Evolutionary conservation across 2,329 filamentous ascomycete species (phyloP), one percentile per base, ranked within the genome.

Genomic region (Fusarium xylarioides): DNA sequence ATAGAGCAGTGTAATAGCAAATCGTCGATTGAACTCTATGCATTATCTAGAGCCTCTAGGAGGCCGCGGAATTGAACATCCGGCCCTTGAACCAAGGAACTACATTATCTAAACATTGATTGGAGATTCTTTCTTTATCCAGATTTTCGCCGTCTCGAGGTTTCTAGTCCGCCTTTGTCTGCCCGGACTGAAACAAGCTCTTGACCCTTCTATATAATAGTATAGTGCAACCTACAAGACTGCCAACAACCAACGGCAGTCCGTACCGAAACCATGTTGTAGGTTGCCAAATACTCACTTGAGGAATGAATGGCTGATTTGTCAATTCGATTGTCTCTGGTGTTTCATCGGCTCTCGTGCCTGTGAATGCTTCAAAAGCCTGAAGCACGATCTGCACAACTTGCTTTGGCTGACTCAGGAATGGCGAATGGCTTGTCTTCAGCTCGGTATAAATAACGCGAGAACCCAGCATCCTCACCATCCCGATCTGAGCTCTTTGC

Each of bases 81-180:
- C 15, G 9, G 4, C 15, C 21, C 2, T 14, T 10, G 3, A 49
- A 5, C 1, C 11, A 49, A 6, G 1, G 0, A 18, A 2, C 11
- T 18, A 5, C 14, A 32, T 3, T 9, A 12, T 34, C 8, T 19
- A 14, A 34, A 50, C 4, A 34, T 4, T 23, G 47, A 50, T 19
- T 23, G 30, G 30, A 11, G 30, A 50, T 50, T 34, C 4, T 34
- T 34, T 19, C 28, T 23, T 19, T 14, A 7, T 5, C 4, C 8
- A 3, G 21, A 32, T 14, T 32, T 7, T 7, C 21, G 7, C 2
- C 5, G 4, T 5, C 32, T 4, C 2, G 1, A 11, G 10, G 1
- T 21, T 3, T 26, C 14, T 28, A 37, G 18, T 21, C 50, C 5
- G 10, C 2, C 34, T 53, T 53, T 9, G 5, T 16, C 18, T 30